Evolutionary conservation across 257 asterid species (phyloP).

Genomic region (Fraxinus pennsylvanica): DNA sequence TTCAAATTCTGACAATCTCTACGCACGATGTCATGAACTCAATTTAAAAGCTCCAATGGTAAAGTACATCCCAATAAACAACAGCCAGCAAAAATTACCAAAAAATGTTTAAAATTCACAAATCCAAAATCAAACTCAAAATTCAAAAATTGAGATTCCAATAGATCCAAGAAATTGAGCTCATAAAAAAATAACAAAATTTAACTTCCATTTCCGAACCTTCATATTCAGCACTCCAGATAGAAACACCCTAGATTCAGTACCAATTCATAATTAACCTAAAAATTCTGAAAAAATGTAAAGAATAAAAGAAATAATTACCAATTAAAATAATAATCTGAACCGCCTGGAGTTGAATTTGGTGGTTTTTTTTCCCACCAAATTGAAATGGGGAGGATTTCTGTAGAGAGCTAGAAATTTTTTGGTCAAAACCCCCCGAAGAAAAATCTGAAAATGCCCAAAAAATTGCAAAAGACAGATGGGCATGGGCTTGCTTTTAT

Average conservation of each 20-base stretch:
- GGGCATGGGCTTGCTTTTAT: slow-evolving; percentile 34
- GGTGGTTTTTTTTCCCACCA: slow-evolving; percentile 39
- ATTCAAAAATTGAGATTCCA: slow-evolving; percentile 17
- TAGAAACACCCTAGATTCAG: slow-evolving; percentile 42
- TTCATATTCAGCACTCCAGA: slow-evolving; percentile 26
- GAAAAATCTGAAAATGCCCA: slow-evolving; percentile 39
- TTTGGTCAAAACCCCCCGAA: slow-evolving; percentile 46
- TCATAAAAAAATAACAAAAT: slow-evolving; percentile 16
- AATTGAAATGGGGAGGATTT: slow-evolving; percentile 34
- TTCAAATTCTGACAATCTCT: not conserved
- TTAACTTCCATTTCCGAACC: slow-evolving; percentile 24
- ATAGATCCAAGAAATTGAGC: slow-evolving; percentile 42
- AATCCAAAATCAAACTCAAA: slow-evolving; percentile 26
- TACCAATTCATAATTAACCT: not conserved
- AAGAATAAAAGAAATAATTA: slow-evolving; percentile 7
- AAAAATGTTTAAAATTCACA: slow-evolving; percentile 13
- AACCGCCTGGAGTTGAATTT: slow-evolving; percentile 28
- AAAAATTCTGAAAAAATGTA: slow-evolving; percentile 11
- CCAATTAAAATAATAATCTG: slow-evolving; percentile 28
- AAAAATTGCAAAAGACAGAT: slow-evolving; percentile 29
- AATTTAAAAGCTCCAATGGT: slow-evolving; percentile 13
- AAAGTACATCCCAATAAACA: not conserved
- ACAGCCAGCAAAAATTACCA: slow-evolving; percentile 10
- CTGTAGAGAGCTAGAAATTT: slow-evolving; percentile 27
- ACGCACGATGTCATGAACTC: not conserved